A percentile compares a stretch with the other conserved stretches of the same genome.
These are phyloP conservation scores for Ganoderma resinaceum DNA, from an alignment of 1,284 basidiomycete genomes.

Conservation along the genomic window DNA sequence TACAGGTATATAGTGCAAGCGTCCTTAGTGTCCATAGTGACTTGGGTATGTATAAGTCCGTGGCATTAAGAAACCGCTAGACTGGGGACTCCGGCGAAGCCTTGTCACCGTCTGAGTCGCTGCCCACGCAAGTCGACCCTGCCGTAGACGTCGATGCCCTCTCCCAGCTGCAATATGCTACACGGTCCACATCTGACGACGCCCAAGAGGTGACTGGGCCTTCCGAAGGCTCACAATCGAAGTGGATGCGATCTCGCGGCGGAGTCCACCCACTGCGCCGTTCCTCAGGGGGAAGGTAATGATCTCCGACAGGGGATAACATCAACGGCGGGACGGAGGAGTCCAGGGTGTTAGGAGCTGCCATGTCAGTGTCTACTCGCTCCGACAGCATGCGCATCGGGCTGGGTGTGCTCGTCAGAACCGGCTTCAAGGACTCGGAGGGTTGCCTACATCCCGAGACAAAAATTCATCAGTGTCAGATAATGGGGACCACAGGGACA, in stretches of 20 bases:
- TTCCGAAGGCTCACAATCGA: background rate
- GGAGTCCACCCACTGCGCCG: background rate
- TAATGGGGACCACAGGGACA: background rate
- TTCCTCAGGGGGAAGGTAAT: background rate
- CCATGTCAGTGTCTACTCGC: background rate
- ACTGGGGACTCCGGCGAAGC: background rate
- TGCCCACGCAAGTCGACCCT: background rate
- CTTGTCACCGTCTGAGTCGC: background rate
- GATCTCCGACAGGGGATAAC: background rate
- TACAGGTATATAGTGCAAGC: background rate
- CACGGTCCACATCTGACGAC: background rate
- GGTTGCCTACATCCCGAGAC: background rate
- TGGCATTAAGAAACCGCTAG: background rate
- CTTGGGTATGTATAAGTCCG: background rate
- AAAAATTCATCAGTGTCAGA: background rate
- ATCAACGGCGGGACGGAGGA: background rate
- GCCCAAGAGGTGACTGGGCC: background rate
- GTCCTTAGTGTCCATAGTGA: background rate
- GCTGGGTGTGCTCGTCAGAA: background rate
- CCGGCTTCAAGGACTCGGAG: background rate
- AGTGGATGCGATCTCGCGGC: background rate
- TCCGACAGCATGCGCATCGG: background rate
- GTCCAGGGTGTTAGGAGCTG: background rate
- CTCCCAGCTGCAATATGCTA: background rate
- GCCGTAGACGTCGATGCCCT: background rate